A percentile compares a stretch with the other conserved stretches of the same genome.
These are phyloP conservation scores for Xylariaceae sp. DNA, from an alignment of 2,329 filamentous ascomycete genomes.

Conservation along the genomic window DNA sequence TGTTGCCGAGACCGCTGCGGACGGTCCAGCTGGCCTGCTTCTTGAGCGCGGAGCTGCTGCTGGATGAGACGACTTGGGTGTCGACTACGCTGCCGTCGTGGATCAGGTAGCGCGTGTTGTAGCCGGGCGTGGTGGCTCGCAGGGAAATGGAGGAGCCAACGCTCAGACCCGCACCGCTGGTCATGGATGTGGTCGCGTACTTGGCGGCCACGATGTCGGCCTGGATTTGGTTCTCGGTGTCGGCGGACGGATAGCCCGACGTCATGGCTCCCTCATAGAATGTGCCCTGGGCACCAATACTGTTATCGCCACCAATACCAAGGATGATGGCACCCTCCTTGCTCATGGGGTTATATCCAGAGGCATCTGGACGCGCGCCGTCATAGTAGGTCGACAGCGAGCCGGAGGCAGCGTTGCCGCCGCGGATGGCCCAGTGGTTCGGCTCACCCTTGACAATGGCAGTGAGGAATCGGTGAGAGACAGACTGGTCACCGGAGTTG, in stretches of 20 bases:
- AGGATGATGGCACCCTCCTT: conserved; percentile 63
- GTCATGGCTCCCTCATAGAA: conserved; percentile 65
- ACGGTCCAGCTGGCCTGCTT: conserved; percentile 50
- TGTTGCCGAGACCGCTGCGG: conserved; percentile 50
- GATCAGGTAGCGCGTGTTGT: conserved; percentile 48
- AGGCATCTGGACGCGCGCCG: conserved; percentile 44
- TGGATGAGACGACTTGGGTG: conserved; percentile 49
- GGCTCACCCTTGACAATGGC: conserved; percentile 51
- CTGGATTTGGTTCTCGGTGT: conserved; percentile 53
- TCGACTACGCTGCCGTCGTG: conserved; percentile 47
- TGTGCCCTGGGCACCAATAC: conserved; percentile 53
- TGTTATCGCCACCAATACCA: conserved; percentile 63
- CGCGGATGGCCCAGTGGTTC: conserved; percentile 55
- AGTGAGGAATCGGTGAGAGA: conserved; percentile 53
- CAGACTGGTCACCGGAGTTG: conserved; percentile 49
- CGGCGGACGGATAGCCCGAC: conserved; percentile 54
- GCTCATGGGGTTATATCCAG: conserved; percentile 56
- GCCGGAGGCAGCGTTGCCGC: conserved; percentile 50
- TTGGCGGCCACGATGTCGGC: conserved; percentile 56
- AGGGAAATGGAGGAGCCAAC: conserved; percentile 49
- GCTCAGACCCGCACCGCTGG: conserved; percentile 42
- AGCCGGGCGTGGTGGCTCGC: conserved; percentile 50
- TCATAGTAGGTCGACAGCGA: conserved; percentile 54
- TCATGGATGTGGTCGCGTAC: conserved; percentile 45
- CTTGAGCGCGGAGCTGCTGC: conserved; percentile 45